Conservation (phyloP, 2,329 filamentous ascomycete genomes). For the Colletotrichum brevisporum region DNA sequence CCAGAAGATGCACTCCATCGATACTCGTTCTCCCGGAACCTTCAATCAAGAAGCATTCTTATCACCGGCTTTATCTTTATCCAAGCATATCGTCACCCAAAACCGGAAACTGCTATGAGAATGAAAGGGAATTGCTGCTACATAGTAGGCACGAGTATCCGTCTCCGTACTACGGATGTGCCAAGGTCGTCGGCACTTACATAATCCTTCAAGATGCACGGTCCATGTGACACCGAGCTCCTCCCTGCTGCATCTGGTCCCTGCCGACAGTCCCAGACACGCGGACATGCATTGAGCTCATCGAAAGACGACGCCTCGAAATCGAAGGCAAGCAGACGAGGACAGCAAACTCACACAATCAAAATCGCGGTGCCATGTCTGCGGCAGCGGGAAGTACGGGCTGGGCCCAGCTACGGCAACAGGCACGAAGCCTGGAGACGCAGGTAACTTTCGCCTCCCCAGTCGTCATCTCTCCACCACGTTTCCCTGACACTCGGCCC, state of each 20-base stretch:
- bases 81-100: too few relatives aligned
- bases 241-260: conserved; percentile 37
- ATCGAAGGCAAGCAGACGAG: conserved; percentile 7
- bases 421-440: conserved; percentile 88
- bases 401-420: conserved; percentile 95
- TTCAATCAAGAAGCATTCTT: too few relatives aligned
- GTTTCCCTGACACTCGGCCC: conserved; percentile 35
- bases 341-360: conserved; percentile 21
- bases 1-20: neutral
- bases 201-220: conserved; percentile 40
- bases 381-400: conserved; percentile 71
- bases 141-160: too few relatives aligned
- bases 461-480: conserved; percentile 10
- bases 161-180: too few relatives aligned
- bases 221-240: conserved; percentile 38
- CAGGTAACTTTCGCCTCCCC: conserved; percentile 73
- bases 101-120: too few relatives aligned
- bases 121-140: too few relatives aligned
- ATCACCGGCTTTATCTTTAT: too few relatives aligned
- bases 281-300: conserved; percentile 25
- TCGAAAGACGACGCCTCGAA: conserved; percentile 33
- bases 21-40: neutral
- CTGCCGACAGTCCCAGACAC: conserved; percentile 35
- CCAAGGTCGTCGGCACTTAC: conserved; percentile 17
- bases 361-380: conserved; percentile 59